These are phyloP conservation scores for Pseudocercospora macadamiae DNA, from an alignment of 2,329 filamentous ascomycete genomes.

Conservation along the genomic window DNA sequence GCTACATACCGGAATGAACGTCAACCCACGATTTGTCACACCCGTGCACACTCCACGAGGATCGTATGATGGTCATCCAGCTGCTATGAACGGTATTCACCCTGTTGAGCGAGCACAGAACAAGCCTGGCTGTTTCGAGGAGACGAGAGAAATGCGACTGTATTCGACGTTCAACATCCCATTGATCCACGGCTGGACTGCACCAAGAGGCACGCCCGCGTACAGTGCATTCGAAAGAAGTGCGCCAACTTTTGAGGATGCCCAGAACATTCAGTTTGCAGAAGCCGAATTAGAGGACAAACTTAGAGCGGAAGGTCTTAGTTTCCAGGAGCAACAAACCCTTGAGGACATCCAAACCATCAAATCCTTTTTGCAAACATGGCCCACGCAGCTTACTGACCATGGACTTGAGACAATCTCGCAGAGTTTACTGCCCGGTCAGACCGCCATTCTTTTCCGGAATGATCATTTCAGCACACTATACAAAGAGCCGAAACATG, in stretches of 20 bases:
- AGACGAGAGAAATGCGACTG: slow-evolving; percentile 84
- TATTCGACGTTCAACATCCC: slow-evolving; percentile 89
- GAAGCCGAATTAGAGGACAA: slow-evolving; percentile 88
- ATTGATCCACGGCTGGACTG: slow-evolving; percentile 91
- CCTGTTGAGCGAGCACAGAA: slow-evolving; percentile 45
- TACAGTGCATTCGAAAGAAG: slow-evolving; percentile 72
- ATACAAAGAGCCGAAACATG: slow-evolving; percentile 80
- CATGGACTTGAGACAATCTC: slow-evolving; percentile 77
- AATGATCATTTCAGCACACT: slow-evolving; percentile 97
- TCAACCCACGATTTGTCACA: slow-evolving; percentile 85
- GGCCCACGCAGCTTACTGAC: slow-evolving; percentile 83
- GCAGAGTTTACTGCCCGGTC: slow-evolving; percentile 71
- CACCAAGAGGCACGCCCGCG: slow-evolving; percentile 66
- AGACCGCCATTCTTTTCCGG: slow-evolving; percentile 87
- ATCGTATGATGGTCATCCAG: slow-evolving; percentile 29
- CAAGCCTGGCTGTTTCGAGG: slow-evolving; percentile 76
- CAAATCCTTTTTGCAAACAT: slow-evolving; percentile 76
- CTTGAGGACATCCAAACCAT: slow-evolving; percentile 85
- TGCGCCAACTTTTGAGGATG: slow-evolving; percentile 86
- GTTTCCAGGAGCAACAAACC: slow-evolving; percentile 72
- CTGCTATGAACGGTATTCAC: slow-evolving; percentile 42
- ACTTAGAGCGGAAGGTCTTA: slow-evolving; percentile 66
- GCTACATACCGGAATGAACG: slow-evolving; percentile 95
- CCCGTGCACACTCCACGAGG: slow-evolving; percentile 28
- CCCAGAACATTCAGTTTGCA: slow-evolving; percentile 82